Evolutionary conservation across 2,329 filamentous ascomycete genomes (phyloP).

Genomic region (Zymoseptoria ardabiliae): DNA sequence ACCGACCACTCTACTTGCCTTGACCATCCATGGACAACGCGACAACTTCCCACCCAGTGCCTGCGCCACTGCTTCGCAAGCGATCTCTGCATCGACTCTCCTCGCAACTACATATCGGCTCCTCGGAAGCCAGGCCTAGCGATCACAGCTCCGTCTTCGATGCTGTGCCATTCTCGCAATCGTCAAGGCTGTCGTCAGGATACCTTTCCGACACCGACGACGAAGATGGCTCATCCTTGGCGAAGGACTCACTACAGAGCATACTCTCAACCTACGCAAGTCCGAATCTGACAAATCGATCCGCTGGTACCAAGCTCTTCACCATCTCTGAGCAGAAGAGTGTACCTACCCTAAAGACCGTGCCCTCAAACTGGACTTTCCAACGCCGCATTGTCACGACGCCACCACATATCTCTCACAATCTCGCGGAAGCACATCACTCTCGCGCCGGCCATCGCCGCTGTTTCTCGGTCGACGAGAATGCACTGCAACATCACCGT

Average conservation of each 20-base stretch:
- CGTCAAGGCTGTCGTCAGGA: not conserved
- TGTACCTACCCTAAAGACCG: conserved; percentile 33
- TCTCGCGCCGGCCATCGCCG: conserved; percentile 4
- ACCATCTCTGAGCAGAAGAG: conserved; percentile 40
- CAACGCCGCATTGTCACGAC: conserved; percentile 15
- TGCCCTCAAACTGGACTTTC: conserved; percentile 22
- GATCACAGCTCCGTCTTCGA: conserved; percentile 22
- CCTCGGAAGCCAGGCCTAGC: conserved; percentile 16
- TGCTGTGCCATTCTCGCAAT: conserved; percentile 6
- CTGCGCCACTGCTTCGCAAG: not conserved
- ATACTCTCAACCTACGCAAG: not conserved
- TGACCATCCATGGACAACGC: too few species aligned
- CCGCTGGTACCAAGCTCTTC: conserved; percentile 34
- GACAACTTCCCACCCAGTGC: too few species aligned
- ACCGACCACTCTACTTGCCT: not conserved
- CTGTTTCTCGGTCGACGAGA: conserved; percentile 22
- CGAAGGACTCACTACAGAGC: not conserved
- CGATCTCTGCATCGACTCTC: conserved; percentile 3
- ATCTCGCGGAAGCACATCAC: not conserved
- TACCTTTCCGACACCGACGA: not conserved
- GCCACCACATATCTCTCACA: conserved; percentile 9
- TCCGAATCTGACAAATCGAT: conserved; percentile 15
- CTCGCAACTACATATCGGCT: conserved; percentile 4
- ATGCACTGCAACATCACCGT: conserved; percentile 5
- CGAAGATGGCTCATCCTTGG: not conserved